Conservation (phyloP, 2,329 filamentous ascomycete species). For the Colletotrichum spinosum region DNA sequence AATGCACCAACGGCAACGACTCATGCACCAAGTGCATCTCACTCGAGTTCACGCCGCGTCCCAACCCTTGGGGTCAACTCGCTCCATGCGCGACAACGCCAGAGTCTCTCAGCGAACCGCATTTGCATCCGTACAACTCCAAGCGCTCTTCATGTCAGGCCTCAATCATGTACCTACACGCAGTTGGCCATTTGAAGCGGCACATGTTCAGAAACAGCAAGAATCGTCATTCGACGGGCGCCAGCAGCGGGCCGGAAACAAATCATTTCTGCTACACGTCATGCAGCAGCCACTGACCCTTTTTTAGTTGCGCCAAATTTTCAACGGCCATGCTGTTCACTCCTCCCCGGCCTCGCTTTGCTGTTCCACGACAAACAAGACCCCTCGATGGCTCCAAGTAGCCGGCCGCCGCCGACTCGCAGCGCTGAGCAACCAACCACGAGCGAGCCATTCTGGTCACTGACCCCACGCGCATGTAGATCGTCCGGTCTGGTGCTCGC, state of each 20-base stretch:
- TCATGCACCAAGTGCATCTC: no score
- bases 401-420: constrained; percentile 12
- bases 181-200: neutral
- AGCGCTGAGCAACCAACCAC: constrained; percentile 25
- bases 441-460: constrained; percentile 10
- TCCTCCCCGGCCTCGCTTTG: constrained; percentile 8
- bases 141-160: constrained; percentile 3
- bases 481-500: constrained; percentile 17
- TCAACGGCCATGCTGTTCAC: neutral
- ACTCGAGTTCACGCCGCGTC: neutral
- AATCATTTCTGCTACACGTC: constrained; percentile 6
- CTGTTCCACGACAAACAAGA: constrained; percentile 7
- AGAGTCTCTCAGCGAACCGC: constrained; percentile 20
- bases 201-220: constrained; percentile 28
- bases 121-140: neutral
- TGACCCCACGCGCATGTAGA: constrained; percentile 33
- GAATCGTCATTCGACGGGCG: constrained; percentile 27
- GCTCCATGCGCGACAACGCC: constrained; percentile 15
- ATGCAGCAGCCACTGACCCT: constrained; percentile 20
- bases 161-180: constrained; percentile 2
- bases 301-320: constrained; percentile 2
- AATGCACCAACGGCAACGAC: no score
- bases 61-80: constrained; percentile 14
- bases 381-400: constrained; percentile 10
- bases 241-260: constrained; percentile 30